Percentiles rank a stretch among this genome's conserved stretches.
phyloP scores from a whole-genome alignment of 108 stramenopile species.

The Nannochloropsis salina region DNA sequence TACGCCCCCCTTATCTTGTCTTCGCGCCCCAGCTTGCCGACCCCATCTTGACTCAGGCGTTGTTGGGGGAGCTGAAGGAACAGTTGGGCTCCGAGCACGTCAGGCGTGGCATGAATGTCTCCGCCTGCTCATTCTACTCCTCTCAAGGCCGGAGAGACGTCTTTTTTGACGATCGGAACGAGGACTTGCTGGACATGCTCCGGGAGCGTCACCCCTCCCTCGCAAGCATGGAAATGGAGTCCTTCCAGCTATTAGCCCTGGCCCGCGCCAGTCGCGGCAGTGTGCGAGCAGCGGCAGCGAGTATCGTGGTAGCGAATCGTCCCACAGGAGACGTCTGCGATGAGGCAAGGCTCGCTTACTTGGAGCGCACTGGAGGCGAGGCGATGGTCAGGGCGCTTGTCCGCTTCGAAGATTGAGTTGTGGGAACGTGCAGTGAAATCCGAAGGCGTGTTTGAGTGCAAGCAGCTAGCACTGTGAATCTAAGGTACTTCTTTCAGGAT shows the following conservation, averaged over 20 bases:
- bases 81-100: conserved; percentile 19
- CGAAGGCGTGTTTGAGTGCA: too few relatives aligned
- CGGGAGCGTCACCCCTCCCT: conserved; percentile 18
- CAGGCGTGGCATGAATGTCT: conserved; percentile 37
- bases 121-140: conserved; percentile 51
- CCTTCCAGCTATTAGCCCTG: conserved; percentile 48
- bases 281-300: conserved; percentile 30
- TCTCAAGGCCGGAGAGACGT: conserved; percentile 44
- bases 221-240: conserved; percentile 52
- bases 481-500: too few relatives aligned
- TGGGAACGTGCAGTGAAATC: too few relatives aligned
- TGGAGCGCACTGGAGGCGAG: conserved; percentile 28
- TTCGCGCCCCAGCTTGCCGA: conserved; percentile 30
- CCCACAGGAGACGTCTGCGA: conserved; percentile 21
- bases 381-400: conserved; percentile 31
- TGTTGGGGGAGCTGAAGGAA: conserved; percentile 26
- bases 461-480: too few relatives aligned
- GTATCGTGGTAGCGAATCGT: conserved; percentile 40
- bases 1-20: conserved; percentile 31
- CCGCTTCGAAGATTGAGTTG: background rate
- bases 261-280: conserved; percentile 35
- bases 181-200: conserved; percentile 27
- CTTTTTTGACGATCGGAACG: conserved; percentile 52
- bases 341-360: background rate
- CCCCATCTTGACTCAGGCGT: background rate